Base-by-base conservation (phyloP, 139 green algal species). In the Raphidocelis subcapitata region DNA sequence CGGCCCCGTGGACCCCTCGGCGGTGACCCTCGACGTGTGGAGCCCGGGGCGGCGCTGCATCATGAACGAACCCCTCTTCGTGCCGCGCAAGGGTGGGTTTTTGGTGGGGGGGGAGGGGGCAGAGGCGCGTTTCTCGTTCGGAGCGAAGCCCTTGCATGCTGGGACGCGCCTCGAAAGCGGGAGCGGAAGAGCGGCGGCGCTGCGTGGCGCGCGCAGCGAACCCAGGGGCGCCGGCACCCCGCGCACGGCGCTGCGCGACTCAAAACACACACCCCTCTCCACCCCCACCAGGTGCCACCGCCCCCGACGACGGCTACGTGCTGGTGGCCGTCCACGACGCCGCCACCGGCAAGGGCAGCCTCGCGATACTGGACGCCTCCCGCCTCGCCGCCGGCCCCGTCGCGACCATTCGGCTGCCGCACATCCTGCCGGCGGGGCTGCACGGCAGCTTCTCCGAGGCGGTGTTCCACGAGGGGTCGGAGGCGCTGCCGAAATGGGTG, bases 251-350 rank as follows among this genome's bases (percentile, higher is more conserved):
- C 8, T 12, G 12, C 41, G 12, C 41, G 12, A 8, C 8, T 12
- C 8, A 8, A 49, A 8, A 49, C 41, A 49, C 41, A 49, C 41
- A 49, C 41, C 8, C 41, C 8, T 12, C 8, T 16, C 16, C 10
- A 28, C 26, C 8, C 10, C 10, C 55, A 28, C 10, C 20, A 64
- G 5, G 51, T n/a, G 16, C 62, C 1, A 54, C 32, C 3, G 44
- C 51, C 2, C 88, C 94, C 73, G 83, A 90, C 49, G 88, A 93
- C 66, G 89, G 89, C 52, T 93, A 86, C 86, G 61, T 95, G 56
- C 74, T 94, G 29, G 81, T 69, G 3, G 79, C 81, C 20, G 69
- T 88, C 2, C 88, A 90, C 67, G 80, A 94, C 79, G 86, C 77
- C 8, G 82, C 56, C 1, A 80, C 62, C 1, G 37, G 56, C 63